phyloP scores from a whole-genome alignment of 176 grass and related monocot species.

The Panicum miliaceum region DNA sequence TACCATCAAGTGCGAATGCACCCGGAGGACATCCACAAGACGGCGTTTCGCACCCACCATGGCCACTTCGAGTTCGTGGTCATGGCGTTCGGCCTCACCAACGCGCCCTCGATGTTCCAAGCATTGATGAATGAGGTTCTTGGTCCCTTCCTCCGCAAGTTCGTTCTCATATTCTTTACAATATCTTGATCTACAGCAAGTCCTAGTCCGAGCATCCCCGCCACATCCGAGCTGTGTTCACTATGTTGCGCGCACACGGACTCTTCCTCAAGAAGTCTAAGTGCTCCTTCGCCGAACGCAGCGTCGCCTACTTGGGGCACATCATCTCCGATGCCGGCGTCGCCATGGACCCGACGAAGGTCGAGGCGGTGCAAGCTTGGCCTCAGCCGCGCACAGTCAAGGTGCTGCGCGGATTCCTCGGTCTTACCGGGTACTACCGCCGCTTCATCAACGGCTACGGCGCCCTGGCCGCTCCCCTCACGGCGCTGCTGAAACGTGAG shows the following conservation, averaged over 20 bases:
- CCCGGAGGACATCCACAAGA: background rate
- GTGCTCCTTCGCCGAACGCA: background rate
- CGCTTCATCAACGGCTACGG: background rate
- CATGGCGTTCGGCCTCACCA: background rate
- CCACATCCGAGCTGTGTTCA: background rate
- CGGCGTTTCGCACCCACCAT: background rate
- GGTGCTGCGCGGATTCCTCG: background rate
- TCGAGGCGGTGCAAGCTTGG: background rate
- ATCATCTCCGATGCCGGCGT: background rate
- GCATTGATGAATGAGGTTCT: background rate
- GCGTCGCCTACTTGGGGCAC: background rate
- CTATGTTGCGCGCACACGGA: background rate
- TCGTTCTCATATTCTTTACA: background rate
- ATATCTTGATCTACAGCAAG: background rate
- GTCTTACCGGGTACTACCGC: background rate
- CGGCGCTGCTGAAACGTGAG: background rate
- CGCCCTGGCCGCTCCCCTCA: background rate
- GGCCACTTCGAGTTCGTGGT: background rate
- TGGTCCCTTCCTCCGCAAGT: background rate
- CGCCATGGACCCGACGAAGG: background rate
- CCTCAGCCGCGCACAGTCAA: background rate
- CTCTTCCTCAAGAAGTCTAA: background rate
- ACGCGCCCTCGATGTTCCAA: background rate
- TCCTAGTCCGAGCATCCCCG: background rate
- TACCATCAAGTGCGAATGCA: too few species aligned